phyloP scores from a whole-genome alignment of 345 rosid genomes.

The Angophora floribunda region DNA sequence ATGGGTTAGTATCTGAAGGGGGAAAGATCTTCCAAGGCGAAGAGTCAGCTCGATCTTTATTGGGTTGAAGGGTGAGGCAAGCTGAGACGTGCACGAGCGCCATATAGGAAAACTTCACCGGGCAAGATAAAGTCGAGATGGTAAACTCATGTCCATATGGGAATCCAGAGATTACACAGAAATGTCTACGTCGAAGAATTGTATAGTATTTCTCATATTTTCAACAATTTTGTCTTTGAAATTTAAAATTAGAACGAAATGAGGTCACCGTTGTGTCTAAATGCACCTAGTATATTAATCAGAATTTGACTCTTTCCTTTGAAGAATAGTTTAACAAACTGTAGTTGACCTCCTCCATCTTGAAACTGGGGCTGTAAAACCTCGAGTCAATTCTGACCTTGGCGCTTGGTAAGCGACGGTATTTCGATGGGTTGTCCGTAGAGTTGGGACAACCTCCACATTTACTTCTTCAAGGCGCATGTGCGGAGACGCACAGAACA shows the following conservation, averaged over 20 bases:
- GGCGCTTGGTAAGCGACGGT: neutral
- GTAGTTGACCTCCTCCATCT: neutral
- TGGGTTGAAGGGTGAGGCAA: neutral
- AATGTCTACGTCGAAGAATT: neutral
- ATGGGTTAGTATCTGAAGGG: too few species aligned
- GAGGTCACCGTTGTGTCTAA: neutral
- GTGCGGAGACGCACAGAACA: neutral
- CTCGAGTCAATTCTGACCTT: neutral
- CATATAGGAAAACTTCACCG: neutral
- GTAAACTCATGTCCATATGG: neutral
- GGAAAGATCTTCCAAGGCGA: neutral
- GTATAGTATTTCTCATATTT: neutral
- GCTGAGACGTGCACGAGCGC: rapidly evolving
- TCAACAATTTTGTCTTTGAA: neutral
- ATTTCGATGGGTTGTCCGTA: neutral
- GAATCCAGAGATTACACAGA: neutral
- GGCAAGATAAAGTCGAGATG: neutral
- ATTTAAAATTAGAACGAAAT: neutral
- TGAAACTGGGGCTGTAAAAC: neutral
- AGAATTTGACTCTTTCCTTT: neutral
- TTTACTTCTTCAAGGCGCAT: neutral
- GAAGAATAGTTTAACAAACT: neutral
- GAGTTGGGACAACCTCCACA: neutral
- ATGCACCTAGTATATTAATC: neutral
- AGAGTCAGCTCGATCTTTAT: too few species aligned